Evolutionary conservation across 1,139 yeast genomes (phyloP).

Genomic region (Wickerhamomyces sp.): DNA sequence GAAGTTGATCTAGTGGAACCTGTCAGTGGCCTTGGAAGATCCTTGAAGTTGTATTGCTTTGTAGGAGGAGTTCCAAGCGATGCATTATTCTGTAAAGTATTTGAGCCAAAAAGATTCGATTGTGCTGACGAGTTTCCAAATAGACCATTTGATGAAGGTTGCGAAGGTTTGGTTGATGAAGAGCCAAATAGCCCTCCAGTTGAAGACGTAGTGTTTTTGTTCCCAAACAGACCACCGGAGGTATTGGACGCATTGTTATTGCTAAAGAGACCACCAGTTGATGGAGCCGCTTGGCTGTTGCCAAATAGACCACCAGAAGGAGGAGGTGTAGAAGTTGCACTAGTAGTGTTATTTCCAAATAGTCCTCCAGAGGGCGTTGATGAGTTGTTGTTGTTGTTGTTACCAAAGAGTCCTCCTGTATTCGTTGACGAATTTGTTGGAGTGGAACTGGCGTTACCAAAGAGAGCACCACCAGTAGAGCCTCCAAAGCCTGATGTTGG

Average conservation of each 20-base stretch:
- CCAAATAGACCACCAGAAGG: conserved; percentile 12
- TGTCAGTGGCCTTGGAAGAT: conserved; percentile 34
- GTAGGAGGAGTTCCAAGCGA: conserved; percentile 11
- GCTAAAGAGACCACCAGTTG: conserved; percentile 17
- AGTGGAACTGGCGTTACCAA: conserved; percentile 9
- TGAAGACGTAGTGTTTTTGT: conserved; percentile 7
- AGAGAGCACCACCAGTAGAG: conserved; percentile 9
- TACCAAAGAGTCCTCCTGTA: conserved; percentile 27
- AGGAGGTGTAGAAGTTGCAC: conserved; percentile 19
- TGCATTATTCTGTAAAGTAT: conserved; percentile 2
- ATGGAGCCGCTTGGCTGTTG: conserved; percentile 3
- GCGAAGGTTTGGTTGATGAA: no score
- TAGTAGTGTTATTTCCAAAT: conserved; percentile 12
- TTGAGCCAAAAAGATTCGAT: not conserved
- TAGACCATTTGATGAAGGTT: conserved; percentile 17
- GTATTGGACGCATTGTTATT: conserved; percentile 3
- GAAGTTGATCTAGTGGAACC: conserved; percentile 23
- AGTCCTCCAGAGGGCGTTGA: conserved; percentile 9
- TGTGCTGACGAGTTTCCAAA: conserved; percentile 20
- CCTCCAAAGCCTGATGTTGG: no score
- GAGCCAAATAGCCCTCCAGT: conserved; percentile 5
- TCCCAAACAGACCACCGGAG: conserved; percentile 11
- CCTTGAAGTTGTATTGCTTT: conserved; percentile 25
- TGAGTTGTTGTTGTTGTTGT: conserved; percentile 2
- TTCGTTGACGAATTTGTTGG: no score